Conservation (phyloP, 2,329 filamentous ascomycete species). For the Fusarium equiseti region DNA sequence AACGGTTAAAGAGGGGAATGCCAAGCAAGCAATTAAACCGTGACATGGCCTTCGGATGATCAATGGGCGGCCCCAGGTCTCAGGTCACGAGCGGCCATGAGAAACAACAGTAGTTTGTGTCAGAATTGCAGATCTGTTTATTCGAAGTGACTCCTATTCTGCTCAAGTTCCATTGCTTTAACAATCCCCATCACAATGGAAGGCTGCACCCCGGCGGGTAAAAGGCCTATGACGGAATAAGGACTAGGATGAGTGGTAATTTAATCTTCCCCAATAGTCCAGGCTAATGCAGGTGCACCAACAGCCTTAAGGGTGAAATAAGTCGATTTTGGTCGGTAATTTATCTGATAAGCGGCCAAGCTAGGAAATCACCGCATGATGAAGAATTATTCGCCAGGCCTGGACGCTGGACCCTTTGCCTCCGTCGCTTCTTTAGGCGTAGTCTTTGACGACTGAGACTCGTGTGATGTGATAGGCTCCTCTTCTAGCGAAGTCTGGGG, state of each 20-base stretch:
- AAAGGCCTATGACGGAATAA: conserved; percentile 13
- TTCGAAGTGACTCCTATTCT: conserved; percentile 15
- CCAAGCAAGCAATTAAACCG: conserved; percentile 40
- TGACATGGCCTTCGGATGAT: conserved; percentile 30
- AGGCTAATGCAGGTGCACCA: conserved; percentile 39
- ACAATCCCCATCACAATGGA: conserved; percentile 1
- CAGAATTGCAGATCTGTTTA: conserved; percentile 22
- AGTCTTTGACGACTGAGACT: conserved; percentile 3
- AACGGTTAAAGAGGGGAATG: conserved; percentile 37
- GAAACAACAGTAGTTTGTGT: conserved; percentile 15
- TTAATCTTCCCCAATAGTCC: conserved; percentile 29
- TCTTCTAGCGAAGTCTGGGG: not conserved
- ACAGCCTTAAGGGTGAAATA: conserved; percentile 27
- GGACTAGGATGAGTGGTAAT: conserved; percentile 23
- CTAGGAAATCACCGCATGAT: conserved; percentile 30
- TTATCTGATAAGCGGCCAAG: conserved; percentile 32
- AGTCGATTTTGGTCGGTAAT: conserved; percentile 29
- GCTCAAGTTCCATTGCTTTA: not conserved
- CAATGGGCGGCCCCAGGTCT: conserved; percentile 26
- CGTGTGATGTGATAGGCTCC: conserved; percentile 13
- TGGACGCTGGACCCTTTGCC: conserved; percentile 25
- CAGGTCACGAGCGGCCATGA: conserved; percentile 13
- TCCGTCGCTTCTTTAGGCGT: conserved; percentile 22
- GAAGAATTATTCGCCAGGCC: conserved; percentile 20
- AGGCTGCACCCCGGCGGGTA: not conserved